Base-by-base conservation (phyloP, 2,329 filamentous ascomycete species). In the Trichoderma atroviride region DNA sequence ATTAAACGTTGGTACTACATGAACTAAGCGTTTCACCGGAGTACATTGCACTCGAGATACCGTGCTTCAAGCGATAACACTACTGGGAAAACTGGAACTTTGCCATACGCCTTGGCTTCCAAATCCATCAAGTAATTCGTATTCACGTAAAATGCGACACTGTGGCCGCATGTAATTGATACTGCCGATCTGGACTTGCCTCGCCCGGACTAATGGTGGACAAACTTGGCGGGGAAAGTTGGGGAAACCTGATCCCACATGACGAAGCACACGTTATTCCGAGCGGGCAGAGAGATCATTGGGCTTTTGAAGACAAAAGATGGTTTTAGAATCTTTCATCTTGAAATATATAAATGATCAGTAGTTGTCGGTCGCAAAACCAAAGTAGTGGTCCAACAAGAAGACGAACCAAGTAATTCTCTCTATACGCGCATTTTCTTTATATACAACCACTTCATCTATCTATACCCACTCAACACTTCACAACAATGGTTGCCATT, bases 401-500 rank as follows among this genome's bases (percentile, higher is more conserved):
- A 37, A 9, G 2, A 37, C 24, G 9, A 24, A 24, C n/a, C 5
- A 65, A 24, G 10, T 19, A 40, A 22, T 16, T 55, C 2, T 33
- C 22, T 43, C 19, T 55, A 11, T n/a, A 19, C 7, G 10, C 37
- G 16, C 61, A 55, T 6, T 55, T 40, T 11, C 14, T 5, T 11
- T 35, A 57, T 56, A 24, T n/a, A 7, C 11, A 14, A 6, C 5
- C 16, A 14, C 24, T 43, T 14, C 50, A 19, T 56, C 50, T 50
- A 35, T 55, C 35, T 24, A 11, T 7, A 27, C n/a, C 19, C 4
- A 9, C 2, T n/a, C 9, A 31, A 3, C 27, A 2, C 5, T n/a
- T 7, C 29, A 10, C n/a, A 10, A 65, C 24, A 57, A 70, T 70
- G 69, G 37, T 69, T 22, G 35, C 24, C 3, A 72, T 73, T 55